A percentile compares a stretch with the other conserved stretches of the same genome.
phyloP scores from a whole-genome alignment of 495 filamentous ascomycete species.

The Aspergillus conjunctus region DNA sequence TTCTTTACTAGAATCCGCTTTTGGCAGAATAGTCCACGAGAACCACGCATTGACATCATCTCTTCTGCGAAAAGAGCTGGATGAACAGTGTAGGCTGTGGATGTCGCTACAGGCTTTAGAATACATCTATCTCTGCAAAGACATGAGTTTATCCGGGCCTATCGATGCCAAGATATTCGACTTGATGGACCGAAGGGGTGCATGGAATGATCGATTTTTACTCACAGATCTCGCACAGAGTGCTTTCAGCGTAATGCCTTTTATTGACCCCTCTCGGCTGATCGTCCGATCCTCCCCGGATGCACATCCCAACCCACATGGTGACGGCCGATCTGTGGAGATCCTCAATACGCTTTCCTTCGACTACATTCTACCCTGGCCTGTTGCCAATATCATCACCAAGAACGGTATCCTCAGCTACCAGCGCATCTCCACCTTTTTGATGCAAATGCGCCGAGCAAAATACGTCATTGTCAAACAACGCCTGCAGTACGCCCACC shows the following conservation, averaged over 20 bases:
- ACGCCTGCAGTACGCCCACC: conserved; percentile 38
- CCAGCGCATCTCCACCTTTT: conserved; percentile 68
- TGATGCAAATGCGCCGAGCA: conserved; percentile 77
- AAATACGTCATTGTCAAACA: conserved; percentile 66
- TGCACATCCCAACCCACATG: conserved; percentile 14
- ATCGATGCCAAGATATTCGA: conserved; percentile 75
- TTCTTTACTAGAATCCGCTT: conserved; percentile 67
- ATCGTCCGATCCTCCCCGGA: conserved; percentile 46
- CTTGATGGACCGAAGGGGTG: conserved; percentile 65
- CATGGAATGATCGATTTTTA: conserved; percentile 82
- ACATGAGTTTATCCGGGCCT: conserved; percentile 62
- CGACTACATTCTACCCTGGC: conserved; percentile 73
- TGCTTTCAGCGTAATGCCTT: conserved; percentile 55
- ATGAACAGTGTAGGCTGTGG: conserved; percentile 67
- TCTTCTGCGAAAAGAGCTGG: conserved; percentile 65
- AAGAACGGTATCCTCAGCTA: conserved; percentile 63
- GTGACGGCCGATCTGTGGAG: conserved; percentile 43
- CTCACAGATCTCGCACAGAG: conserved; percentile 78
- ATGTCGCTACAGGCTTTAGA: conserved; percentile 67
- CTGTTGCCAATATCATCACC: conserved; percentile 79
- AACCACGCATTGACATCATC: conserved; percentile 69
- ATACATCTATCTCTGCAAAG: conserved; percentile 69
- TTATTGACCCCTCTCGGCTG: conserved; percentile 62
- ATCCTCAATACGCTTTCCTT: conserved; percentile 60
- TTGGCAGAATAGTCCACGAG: conserved; percentile 70